These are phyloP conservation scores for Firmiana major DNA, from an alignment of 345 rosid species.

Conservation along the genomic window DNA sequence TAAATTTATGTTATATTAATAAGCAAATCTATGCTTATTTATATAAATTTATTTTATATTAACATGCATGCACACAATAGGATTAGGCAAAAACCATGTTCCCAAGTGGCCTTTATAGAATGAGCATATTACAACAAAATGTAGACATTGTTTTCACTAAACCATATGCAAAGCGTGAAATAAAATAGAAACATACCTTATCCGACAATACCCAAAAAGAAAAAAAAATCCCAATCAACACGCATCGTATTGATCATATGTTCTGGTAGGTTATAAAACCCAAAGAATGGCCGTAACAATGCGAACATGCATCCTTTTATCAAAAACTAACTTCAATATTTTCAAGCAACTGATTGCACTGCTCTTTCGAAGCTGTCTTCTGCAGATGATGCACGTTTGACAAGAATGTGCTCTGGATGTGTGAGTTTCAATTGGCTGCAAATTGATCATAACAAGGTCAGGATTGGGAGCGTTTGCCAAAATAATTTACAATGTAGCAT, in stretches of 20 bases:
- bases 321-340: background rate
- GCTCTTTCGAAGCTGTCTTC: conserved; percentile 91
- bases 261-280: conserved; percentile 13
- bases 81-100: no score
- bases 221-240: background rate
- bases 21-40: no score
- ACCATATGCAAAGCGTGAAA: background rate
- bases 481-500: background rate
- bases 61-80: no score
- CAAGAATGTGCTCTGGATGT: conserved; percentile 70
- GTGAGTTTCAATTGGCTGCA: conserved; percentile 95
- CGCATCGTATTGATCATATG: background rate
- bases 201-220: background rate
- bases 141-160: background rate
- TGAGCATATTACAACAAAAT: background rate
- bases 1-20: no score
- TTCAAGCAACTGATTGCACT: conserved; percentile 74
- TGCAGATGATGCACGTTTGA: conserved; percentile 63
- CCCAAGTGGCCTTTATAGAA: no score
- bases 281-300: background rate
- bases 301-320: conserved; percentile 2
- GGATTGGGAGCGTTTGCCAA: background rate
- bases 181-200: background rate
- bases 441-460: background rate
- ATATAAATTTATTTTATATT: no score